phyloP scores from a whole-genome alignment of 73 alveolate species.

The Stentor roeselii region DNA sequence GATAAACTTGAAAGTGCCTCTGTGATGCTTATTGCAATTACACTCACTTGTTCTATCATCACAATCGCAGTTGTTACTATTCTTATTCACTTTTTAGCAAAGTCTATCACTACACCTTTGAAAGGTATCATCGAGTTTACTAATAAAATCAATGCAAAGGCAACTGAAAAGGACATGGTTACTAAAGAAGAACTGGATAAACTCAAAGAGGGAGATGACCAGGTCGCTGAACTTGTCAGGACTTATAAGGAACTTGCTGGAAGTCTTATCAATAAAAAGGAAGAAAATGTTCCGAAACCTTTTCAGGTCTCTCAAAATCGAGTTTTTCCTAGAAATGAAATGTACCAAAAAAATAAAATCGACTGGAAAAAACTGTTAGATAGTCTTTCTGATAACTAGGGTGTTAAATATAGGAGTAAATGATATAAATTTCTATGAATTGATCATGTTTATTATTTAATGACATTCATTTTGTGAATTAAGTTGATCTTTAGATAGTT shows the following conservation, averaged over 20 bases:
- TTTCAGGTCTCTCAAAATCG: neutral
- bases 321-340: neutral
- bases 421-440: too few relatives aligned
- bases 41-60: neutral
- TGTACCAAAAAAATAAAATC: neutral
- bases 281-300: conserved; percentile 10
- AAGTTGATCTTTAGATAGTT: too few relatives aligned
- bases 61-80: neutral
- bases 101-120: conserved; percentile 1
- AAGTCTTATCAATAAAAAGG: neutral
- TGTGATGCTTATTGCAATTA: neutral
- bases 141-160: conserved; percentile 9
- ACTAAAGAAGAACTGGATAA: conserved; percentile 2
- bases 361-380: neutral
- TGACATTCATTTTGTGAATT: too few relatives aligned
- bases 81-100: neutral
- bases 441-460: too few relatives aligned
- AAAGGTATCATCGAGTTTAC: conserved; percentile 20
- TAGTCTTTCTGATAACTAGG: neutral
- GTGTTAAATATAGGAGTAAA: too few relatives aligned
- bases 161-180: conserved; percentile 23
- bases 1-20: neutral
- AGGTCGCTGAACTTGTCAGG: conserved; percentile 3
- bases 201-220: conserved; percentile 18
- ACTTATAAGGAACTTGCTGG: conserved; percentile 16